These are phyloP conservation scores for Penicillium palitans DNA, from an alignment of 2,329 filamentous ascomycete genomes.

Conservation along the genomic window DNA sequence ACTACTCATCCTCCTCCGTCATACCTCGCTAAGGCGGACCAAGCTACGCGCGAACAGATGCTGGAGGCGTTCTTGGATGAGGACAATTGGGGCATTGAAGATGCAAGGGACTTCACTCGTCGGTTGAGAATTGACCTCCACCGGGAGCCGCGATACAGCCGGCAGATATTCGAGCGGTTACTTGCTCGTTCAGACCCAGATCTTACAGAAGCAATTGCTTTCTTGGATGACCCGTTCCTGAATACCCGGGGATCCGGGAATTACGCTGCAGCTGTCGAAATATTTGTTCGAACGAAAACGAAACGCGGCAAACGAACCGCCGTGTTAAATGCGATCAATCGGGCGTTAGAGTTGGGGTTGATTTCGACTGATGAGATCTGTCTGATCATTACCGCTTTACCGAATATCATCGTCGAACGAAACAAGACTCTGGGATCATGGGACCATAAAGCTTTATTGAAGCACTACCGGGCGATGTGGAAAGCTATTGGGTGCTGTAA, in stretches of 20 bases:
- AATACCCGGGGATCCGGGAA: slow-evolving; percentile 41
- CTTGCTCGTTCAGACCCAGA: slow-evolving; percentile 20
- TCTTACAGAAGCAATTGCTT: slow-evolving; percentile 29
- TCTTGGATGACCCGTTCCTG: slow-evolving; percentile 39
- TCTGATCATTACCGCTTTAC: slow-evolving; percentile 33
- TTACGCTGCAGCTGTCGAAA: slow-evolving; percentile 32
- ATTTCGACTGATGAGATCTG: slow-evolving; percentile 36
- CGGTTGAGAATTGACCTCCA: slow-evolving; percentile 35
- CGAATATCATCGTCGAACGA: slow-evolving; percentile 20
- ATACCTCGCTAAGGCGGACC: neutral
- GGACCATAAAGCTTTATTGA: slow-evolving; percentile 20
- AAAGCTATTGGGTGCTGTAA: slow-evolving; percentile 38
- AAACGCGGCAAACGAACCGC: slow-evolving; percentile 20
- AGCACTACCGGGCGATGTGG: slow-evolving; percentile 38
- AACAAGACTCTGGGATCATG: slow-evolving; percentile 15
- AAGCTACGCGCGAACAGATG: slow-evolving; percentile 10
- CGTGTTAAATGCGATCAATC: slow-evolving; percentile 30
- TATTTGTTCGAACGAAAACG: slow-evolving; percentile 24
- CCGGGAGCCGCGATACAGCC: slow-evolving; percentile 38
- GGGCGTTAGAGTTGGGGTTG: slow-evolving; percentile 37
- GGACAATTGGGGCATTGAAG: slow-evolving; percentile 26
- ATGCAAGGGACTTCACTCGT: slow-evolving; percentile 31
- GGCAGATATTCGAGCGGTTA: slow-evolving; percentile 36
- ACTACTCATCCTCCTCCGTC: neutral
- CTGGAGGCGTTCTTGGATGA: slow-evolving; percentile 24